A percentile compares a stretch with the other conserved stretches of the same genome.
Evolutionary conservation across 2,329 filamentous ascomycete species (phyloP).

Genomic region (Aspergillus quadrilineatus): DNA sequence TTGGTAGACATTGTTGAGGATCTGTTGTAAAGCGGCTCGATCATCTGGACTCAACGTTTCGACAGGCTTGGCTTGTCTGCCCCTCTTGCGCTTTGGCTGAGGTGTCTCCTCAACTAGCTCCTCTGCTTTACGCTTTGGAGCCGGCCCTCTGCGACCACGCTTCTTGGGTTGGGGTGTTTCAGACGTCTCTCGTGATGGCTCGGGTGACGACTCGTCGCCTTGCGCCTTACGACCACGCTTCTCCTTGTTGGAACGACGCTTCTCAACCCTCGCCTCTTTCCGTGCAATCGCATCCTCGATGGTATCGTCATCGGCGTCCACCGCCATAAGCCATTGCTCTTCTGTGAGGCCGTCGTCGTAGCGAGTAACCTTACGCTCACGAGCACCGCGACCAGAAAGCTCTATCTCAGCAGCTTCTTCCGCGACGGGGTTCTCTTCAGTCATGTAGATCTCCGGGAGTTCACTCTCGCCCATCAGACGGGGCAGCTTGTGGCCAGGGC

Average conservation of each 20-base stretch:
- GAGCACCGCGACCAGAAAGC: slow-evolving; percentile 79
- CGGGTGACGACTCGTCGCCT: slow-evolving; percentile 67
- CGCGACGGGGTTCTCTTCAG: slow-evolving; percentile 75
- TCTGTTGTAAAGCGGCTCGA: slow-evolving; percentile 74
- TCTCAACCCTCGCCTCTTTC: slow-evolving; percentile 81
- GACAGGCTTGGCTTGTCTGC: slow-evolving; percentile 68
- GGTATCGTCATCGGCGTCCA: slow-evolving; percentile 92
- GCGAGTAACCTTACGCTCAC: slow-evolving; percentile 89
- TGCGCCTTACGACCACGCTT: slow-evolving; percentile 53
- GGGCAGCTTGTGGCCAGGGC: slow-evolving; percentile 64
- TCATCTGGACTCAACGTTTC: slow-evolving; percentile 67
- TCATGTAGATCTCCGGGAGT: slow-evolving; percentile 89
- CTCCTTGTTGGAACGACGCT: slow-evolving; percentile 72
- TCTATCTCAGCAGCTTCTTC: slow-evolving; percentile 72
- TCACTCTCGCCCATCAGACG: slow-evolving; percentile 86
- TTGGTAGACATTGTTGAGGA: slow-evolving; percentile 75
- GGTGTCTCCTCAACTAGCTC: slow-evolving; percentile 74
- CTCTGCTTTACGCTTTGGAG: slow-evolving; percentile 84
- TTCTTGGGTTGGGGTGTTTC: slow-evolving; percentile 75
- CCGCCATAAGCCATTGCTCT: slow-evolving; percentile 97
- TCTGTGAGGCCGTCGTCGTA: slow-evolving; percentile 98
- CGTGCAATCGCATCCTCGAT: slow-evolving; percentile 90
- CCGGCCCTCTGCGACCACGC: slow-evolving; percentile 70
- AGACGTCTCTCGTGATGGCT: slow-evolving; percentile 76
- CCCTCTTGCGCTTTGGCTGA: slow-evolving; percentile 73